Conservation (phyloP, 1,284 basidiomycete species). For the Irpex rosettiformis region DNA sequence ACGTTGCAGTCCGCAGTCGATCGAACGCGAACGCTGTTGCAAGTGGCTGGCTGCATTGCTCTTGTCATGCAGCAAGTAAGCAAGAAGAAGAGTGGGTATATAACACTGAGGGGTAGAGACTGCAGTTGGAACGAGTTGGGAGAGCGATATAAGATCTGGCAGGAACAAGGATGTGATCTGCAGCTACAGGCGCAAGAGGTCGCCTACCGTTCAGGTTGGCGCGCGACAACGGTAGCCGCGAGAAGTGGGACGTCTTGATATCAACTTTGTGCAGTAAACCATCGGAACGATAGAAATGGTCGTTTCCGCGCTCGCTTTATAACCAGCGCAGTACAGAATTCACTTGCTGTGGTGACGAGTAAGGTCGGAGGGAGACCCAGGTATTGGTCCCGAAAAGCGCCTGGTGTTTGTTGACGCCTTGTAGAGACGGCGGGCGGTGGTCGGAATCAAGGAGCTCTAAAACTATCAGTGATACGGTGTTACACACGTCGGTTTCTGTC, state of each 20-base stretch:
- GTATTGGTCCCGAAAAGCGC: background rate
- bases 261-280: background rate
- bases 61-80: background rate
- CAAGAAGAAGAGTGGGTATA: background rate
- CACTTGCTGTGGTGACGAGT: background rate
- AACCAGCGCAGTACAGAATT: background rate
- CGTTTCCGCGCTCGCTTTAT: background rate
- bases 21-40: slow-evolving; percentile 36
- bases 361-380: background rate
- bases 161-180: slow-evolving; percentile 1
- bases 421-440: background rate
- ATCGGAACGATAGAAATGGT: background rate
- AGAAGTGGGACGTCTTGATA: background rate
- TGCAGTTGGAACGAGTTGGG: background rate
- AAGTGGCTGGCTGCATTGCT: slow-evolving; percentile 40
- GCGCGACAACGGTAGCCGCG: slow-evolving; percentile 3
- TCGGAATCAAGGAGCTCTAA: background rate
- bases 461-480: background rate
- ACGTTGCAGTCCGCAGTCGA: slow-evolving; percentile 38
- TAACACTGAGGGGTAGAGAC: background rate
- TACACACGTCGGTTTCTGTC: background rate
- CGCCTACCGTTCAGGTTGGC: background rate
- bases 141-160: background rate
- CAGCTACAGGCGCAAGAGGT: background rate
- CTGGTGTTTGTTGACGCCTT: background rate